Evolutionary conservation across 2,329 filamentous ascomycete genomes (phyloP).

Genomic region (Apiospora arundinis): DNA sequence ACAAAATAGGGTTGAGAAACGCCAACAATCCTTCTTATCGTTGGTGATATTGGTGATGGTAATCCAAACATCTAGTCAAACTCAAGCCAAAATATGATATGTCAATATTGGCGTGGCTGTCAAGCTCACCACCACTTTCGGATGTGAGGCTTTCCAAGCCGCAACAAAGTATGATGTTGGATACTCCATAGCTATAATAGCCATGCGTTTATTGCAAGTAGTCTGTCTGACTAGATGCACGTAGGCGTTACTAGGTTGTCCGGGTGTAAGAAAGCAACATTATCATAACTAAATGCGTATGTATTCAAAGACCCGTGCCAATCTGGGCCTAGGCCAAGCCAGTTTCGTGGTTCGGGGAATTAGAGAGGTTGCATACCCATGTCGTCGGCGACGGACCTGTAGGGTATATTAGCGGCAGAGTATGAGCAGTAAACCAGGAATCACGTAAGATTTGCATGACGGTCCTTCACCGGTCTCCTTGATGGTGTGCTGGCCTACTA

Average conservation of each 20-base stretch:
- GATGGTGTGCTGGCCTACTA: not conserved
- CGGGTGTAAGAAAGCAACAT: not conserved
- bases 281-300: not conserved
- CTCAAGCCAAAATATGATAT: not conserved
- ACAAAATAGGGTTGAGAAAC: not conserved
- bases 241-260: not conserved
- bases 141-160: not conserved
- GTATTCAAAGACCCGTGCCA: not conserved
- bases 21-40: not conserved
- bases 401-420: conserved; percentile 8
- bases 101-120: not conserved
- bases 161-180: not conserved
- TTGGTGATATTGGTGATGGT: not conserved
- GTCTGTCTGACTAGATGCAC: not conserved
- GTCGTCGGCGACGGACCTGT: conserved; percentile 2
- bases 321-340: not conserved
- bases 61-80: not conserved
- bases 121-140: not conserved
- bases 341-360: not conserved
- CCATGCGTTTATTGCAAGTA: not conserved
- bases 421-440: not conserved
- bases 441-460: conserved; percentile 14
- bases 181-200: not conserved
- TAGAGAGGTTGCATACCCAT: conserved; percentile 18
- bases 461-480: conserved; percentile 8